Evolutionary conservation across 148 eudicot species (phyloP).

Genomic region (Camellia japonica): DNA sequence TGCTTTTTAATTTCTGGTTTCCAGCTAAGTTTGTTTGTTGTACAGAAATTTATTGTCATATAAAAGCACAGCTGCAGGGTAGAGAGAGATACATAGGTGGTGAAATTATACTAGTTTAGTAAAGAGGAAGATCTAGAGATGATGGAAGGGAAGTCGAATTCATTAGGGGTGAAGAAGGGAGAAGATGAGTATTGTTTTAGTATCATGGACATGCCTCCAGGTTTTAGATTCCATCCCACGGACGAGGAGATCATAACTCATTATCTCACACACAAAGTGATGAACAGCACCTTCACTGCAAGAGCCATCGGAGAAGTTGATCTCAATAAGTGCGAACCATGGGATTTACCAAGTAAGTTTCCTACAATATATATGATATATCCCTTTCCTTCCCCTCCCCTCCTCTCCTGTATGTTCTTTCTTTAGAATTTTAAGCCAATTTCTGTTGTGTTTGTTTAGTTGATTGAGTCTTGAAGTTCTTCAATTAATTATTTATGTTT

Average conservation of each 20-base stretch:
- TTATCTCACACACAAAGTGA: constrained; percentile 32
- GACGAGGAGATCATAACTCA: constrained; percentile 39
- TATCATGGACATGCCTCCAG: constrained; percentile 37
- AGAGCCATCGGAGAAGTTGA: constrained; percentile 38
- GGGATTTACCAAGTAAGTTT: constrained; percentile 42
- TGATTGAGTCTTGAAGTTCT: no score
- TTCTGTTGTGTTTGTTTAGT: no score
- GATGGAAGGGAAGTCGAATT: constrained; percentile 21
- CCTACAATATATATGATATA: no score
- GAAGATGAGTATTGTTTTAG: not conserved
- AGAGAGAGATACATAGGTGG: not conserved
- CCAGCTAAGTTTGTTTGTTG: no score
- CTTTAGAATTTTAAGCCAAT: no score
- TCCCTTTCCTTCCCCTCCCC: no score
- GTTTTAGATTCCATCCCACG: constrained; percentile 41
- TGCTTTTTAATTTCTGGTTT: no score
- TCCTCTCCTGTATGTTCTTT: no score
- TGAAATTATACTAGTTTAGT: no score
- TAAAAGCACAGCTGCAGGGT: not conserved
- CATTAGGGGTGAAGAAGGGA: not conserved
- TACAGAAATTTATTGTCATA: no score
- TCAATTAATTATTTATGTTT: no score
- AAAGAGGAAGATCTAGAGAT: no score
- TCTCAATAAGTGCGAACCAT: constrained; percentile 45
- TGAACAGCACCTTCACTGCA: constrained; percentile 25